Evolutionary conservation across 495 filamentous ascomycete species (phyloP).

Genomic region (Stereocaulon alpinum): DNA sequence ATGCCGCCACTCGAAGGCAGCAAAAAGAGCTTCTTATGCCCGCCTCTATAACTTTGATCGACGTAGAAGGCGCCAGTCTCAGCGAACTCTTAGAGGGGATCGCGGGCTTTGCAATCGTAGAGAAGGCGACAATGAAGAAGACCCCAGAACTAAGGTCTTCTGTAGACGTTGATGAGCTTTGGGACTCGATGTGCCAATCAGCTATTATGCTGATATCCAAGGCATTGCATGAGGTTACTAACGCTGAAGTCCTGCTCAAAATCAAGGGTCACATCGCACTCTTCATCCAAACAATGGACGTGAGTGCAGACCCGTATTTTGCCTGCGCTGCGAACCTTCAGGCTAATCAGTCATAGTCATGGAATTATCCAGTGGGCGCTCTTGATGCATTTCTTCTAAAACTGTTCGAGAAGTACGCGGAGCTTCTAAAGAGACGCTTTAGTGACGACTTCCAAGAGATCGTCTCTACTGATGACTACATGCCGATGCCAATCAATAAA

Average conservation of each 20-base stretch:
- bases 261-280: constrained; percentile 86
- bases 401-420: constrained; percentile 86
- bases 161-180: constrained; percentile 88
- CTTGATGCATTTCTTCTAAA: constrained; percentile 75
- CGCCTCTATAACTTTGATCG: constrained; percentile 54
- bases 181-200: constrained; percentile 94
- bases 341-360: constrained; percentile 44
- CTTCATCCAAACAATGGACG: constrained; percentile 96
- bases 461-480: constrained; percentile 94
- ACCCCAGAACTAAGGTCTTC: constrained; percentile 70
- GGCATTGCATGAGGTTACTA: constrained; percentile 63
- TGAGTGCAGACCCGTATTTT: constrained; percentile 31
- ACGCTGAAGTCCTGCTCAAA: constrained; percentile 75
- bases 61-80: constrained; percentile 65
- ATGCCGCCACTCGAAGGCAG: constrained; percentile 74
- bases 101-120: constrained; percentile 92
- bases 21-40: constrained; percentile 89
- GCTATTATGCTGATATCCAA: constrained; percentile 70
- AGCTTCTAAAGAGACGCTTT: constrained; percentile 81
- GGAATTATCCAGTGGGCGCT: constrained; percentile 73
- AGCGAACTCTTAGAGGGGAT: constrained; percentile 86
- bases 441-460: constrained; percentile 94
- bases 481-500: constrained; percentile 93
- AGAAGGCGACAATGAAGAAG: constrained; percentile 84
- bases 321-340: neutral